Base-by-base conservation (phyloP, 2,329 filamentous ascomycete species). In the Seiridium unicorne region DNA sequence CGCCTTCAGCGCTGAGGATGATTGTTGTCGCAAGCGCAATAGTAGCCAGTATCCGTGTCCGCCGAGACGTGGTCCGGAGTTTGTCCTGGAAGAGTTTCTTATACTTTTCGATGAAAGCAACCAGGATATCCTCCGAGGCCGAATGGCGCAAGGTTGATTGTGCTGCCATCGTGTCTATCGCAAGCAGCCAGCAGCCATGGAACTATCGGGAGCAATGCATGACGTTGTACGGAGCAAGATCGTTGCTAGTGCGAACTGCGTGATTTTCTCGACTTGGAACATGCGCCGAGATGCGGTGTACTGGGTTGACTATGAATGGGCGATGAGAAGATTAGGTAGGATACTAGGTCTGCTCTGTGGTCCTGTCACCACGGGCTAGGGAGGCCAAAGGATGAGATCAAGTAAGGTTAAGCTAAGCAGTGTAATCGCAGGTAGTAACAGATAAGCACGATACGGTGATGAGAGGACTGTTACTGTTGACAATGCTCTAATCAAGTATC, bases 91-190 rank as follows among this genome's bases (percentile, higher is more conserved):
- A 74, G 55, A 84, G 73, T 31, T 74, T 73, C 18, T 79, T 74
- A 76, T 88, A 89, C 68, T 84, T 86, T 57, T 86, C 80, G 68
- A 88, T 73, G 59, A 92, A 85, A 48, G 81, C 79, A 40, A 86
- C 81, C 70, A 93, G 79, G 69, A 89, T 84, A 75, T 90, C 87
- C 74, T 90, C 84, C 66, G 86, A 83, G 53, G 80, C 82, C 67
- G 84, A 83, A 67, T 82, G 80, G 66, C 87, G 87, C 67, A 97
- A 82, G 4, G 90, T 97, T 59, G 94, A 97, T 79, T 96, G 93
- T 64, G 83, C 89, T 63, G 92, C 91, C 94, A 97, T 97, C 61
- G 61, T 70, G 9, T 35, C 8, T 13, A 58, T 49, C 57, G 61
- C 65, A 63, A 59, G 26, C n/a, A 47, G 10, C 57, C 10, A 8